A percentile compares a stretch with the other conserved stretches of the same genome.
Conservation (phyloP, 2,329 filamentous ascomycete species). For the Dactylellina haptotyla region DNA sequence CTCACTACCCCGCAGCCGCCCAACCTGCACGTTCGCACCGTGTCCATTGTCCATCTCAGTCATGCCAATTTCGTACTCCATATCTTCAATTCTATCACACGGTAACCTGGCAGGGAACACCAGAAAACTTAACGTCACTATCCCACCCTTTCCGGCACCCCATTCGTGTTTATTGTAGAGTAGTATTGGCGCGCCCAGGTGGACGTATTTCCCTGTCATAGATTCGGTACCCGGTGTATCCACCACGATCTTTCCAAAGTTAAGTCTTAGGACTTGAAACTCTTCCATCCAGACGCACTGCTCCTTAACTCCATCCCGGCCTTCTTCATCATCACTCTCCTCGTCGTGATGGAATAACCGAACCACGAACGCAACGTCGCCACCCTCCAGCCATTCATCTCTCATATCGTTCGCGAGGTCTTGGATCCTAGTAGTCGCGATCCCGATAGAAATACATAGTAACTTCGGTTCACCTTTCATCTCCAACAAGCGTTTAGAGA, state of each 20-base stretch:
- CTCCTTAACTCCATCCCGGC: too few species aligned
- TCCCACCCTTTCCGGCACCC: not conserved
- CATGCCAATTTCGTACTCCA: not conserved
- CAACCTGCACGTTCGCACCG: not conserved
- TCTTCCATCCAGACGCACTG: not conserved
- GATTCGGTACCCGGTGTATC: not conserved
- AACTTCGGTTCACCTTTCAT: not conserved
- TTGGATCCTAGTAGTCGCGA: not conserved
- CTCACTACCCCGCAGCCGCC: not conserved
- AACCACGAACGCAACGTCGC: not conserved
- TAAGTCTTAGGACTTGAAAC: not conserved
- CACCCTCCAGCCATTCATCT: not conserved
- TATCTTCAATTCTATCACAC: not conserved
- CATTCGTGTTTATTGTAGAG: conserved; percentile 3
- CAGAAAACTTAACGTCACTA: not conserved
- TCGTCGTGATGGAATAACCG: too few species aligned
- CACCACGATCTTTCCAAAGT: not conserved
- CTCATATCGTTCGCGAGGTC: not conserved
- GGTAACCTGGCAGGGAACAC: not conserved
- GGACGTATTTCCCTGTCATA: not conserved
- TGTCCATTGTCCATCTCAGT: not conserved
- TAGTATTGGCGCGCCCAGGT: not conserved
- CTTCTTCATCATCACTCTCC: too few species aligned
- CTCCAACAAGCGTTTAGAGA: not conserved
- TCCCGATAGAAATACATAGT: not conserved